Evolutionary conservation across 495 filamentous ascomycete species (phyloP), one percentile per base, ranked within the genome.

Genomic region (Bacidia gigantensis): DNA sequence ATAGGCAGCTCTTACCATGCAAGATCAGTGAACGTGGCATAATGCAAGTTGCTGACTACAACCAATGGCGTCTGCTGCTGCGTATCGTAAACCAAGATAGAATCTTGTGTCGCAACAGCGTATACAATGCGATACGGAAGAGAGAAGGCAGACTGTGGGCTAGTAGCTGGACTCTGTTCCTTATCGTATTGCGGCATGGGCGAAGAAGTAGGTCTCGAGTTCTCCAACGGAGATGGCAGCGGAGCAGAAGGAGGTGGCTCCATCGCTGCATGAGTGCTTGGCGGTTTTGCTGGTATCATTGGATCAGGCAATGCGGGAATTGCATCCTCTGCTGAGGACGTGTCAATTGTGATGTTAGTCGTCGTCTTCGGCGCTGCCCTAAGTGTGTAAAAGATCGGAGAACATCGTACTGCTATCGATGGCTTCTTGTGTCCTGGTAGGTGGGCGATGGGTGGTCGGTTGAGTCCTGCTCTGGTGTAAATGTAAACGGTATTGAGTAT

Each of bases 351-450:
- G 62, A 99, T 93, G 54, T 95, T 79, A 52, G 84, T 87, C 1
- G 86, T 95, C 35, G 77, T 67, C 38, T 82, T 79, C 1, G 74
- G 70, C 0, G 71, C 67, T 59, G 84, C 77, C 43, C 90, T 81
- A 48, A 89, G 69, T 3, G 83, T 87, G 64, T 96, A 99, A 57
- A 83, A 81, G 1, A 95, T 67, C 0, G 93, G 89, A 1, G 90
- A 99, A 66, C 92, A 99, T 63, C 84, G 83, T 43, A 99, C 86
- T 2, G 87, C 93, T 11, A 99, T 86, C 1, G 93, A 99, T 9
- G 93, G 90, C 63, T 99, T 99, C 72, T 96, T 99, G 60, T 96
- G 90, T 1, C 92, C 93, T 0, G 93, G 93, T 26, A 99, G 76
- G 68, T 96, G 90, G n/a, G 93, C 88, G 52, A 99, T 86, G 14